These are phyloP conservation scores for Vitis hybrid DNA, from an alignment of 177 flowering plant genomes.

Conservation along the genomic window DNA sequence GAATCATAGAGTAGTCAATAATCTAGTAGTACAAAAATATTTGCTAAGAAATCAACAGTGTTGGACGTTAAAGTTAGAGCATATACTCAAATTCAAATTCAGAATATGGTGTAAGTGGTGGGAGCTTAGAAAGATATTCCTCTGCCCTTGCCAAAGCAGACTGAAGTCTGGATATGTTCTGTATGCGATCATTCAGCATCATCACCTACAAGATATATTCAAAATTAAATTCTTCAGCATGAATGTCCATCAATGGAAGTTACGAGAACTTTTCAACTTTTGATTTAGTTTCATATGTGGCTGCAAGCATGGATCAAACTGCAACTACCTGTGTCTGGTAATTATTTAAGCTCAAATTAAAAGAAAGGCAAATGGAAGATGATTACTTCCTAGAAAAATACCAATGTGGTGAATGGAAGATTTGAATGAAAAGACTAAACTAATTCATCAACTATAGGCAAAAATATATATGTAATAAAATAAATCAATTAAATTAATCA, in stretches of 20 bases:
- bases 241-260: neutral
- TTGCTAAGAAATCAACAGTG: neutral
- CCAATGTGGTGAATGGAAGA: no score
- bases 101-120: constrained; percentile 53
- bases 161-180: constrained; percentile 46
- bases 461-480: no score
- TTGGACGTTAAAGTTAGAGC: constrained; percentile 1
- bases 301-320: neutral
- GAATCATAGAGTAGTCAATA: neutral
- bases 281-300: neutral
- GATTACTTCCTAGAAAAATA: no score
- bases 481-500: neutral
- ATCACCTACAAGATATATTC: constrained; percentile 32
- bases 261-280: no score
- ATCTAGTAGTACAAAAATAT: neutral
- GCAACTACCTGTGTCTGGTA: neutral
- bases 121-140: constrained; percentile 52
- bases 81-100: constrained; percentile 53
- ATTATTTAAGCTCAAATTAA: neutral
- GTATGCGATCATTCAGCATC: constrained; percentile 75
- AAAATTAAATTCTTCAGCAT: neutral
- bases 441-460: no score
- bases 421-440: no score
- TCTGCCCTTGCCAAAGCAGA: constrained; percentile 55
- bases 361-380: no score